A percentile compares a stretch with the other conserved stretches of the same genome.
These are phyloP conservation scores for Candida taoyuanica DNA, from an alignment of 805 yeast genomes.

Conservation along the genomic window DNA sequence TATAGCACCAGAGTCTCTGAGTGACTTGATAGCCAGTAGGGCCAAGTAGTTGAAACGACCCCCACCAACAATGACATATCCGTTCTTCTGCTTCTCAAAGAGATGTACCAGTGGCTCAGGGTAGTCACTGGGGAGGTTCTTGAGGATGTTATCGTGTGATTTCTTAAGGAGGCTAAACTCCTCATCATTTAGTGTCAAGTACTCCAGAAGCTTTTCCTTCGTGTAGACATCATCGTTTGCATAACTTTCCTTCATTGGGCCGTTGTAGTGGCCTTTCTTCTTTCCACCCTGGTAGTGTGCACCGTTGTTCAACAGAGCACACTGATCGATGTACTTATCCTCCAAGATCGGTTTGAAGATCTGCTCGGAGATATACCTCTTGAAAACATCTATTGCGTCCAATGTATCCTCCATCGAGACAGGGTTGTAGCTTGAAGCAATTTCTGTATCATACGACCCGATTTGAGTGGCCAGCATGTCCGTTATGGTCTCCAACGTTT, in stretches of 20 bases:
- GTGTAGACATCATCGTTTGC: constrained; percentile 16
- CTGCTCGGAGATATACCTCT: constrained; percentile 7
- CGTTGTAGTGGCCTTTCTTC: constrained; percentile 16
- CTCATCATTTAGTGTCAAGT: constrained; percentile 7
- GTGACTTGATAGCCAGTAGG: constrained; percentile 42
- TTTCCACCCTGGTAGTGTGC: constrained; percentile 12
- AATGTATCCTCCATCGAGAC: constrained; percentile 3
- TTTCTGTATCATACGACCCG: too few species aligned
- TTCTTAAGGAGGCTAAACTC: constrained; percentile 7
- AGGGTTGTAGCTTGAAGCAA: too few species aligned
- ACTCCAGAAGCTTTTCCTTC: constrained; percentile 11
- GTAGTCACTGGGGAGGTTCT: constrained; percentile 29
- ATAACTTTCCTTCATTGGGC: constrained; percentile 16
- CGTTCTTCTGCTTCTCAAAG: constrained; percentile 30
- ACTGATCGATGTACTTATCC: constrained; percentile 11
- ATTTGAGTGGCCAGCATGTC: too few species aligned
- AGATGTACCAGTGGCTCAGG: constrained; percentile 3
- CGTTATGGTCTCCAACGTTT: too few species aligned
- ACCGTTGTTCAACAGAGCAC: constrained; percentile 12
- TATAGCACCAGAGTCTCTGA: constrained; percentile 57
- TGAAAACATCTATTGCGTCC: constrained; percentile 4
- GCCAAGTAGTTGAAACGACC: constrained; percentile 59
- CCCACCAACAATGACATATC: constrained; percentile 69
- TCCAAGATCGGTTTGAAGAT: constrained; percentile 13
- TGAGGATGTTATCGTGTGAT: constrained; percentile 17